Percentiles rank a stretch among this genome's conserved stretches.
Conservation (phyloP, 768 basidiomycete genomes). For the Pulveroboletus frians region DNA sequence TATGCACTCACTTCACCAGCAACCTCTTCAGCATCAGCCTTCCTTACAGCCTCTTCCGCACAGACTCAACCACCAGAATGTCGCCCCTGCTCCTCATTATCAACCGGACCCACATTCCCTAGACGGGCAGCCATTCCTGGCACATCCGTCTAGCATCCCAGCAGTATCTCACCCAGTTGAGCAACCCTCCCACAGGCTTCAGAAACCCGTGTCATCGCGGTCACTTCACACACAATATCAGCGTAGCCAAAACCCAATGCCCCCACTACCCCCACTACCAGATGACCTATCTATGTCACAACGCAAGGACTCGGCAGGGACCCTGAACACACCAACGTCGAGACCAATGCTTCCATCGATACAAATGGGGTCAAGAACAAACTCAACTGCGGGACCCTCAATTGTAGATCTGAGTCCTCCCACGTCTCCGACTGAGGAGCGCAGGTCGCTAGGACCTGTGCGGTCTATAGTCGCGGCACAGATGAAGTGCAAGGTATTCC, state of each 20-base stretch:
- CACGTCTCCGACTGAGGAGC: constrained; percentile 65
- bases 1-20: constrained; percentile 28
- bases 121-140: constrained; percentile 8
- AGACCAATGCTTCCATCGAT: constrained; percentile 62
- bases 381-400: constrained; percentile 48
- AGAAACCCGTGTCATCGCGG: constrained; percentile 54
- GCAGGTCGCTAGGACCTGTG: constrained; percentile 55
- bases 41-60: constrained; percentile 12
- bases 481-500: constrained; percentile 98
- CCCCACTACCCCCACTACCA: constrained; percentile 38
- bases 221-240: constrained; percentile 55
- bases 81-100: constrained; percentile 13
- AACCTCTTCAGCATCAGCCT: constrained; percentile 18
- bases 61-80: constrained; percentile 10
- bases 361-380: constrained; percentile 46
- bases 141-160: constrained; percentile 11
- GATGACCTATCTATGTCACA: constrained; percentile 31
- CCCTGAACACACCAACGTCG: constrained; percentile 35
- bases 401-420: constrained; percentile 79
- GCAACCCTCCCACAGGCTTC: constrained; percentile 33
- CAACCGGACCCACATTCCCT: constrained; percentile 10
- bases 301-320: constrained; percentile 17
- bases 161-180: constrained; percentile 40
- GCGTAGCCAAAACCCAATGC: constrained; percentile 30
- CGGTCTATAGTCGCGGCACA: constrained; percentile 76